phyloP scores from a whole-genome alignment of 495 filamentous ascomycete species.

The Cercophora newfieldiana region DNA sequence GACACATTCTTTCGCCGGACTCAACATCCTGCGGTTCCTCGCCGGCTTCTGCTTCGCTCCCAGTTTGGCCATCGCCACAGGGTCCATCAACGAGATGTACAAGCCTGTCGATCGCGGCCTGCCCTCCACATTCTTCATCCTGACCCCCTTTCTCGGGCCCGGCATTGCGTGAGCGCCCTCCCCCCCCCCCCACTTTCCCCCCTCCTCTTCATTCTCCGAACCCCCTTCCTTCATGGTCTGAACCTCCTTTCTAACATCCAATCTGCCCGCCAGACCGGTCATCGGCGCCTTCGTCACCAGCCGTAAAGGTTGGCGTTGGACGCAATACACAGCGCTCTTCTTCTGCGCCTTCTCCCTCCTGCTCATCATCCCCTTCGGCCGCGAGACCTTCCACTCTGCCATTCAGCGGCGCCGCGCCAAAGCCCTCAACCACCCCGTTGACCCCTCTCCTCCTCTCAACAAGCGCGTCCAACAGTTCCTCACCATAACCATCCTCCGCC shows the following conservation, averaged over 20 bases:
- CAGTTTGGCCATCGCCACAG: constrained; percentile 54
- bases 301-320: constrained; percentile 64
- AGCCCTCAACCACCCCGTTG: constrained; percentile 39
- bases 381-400: constrained; percentile 65
- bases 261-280: constrained; percentile 39
- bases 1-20: constrained; percentile 53
- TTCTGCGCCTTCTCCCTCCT: constrained; percentile 47
- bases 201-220: neutral
- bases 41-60: constrained; percentile 60
- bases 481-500: constrained; percentile 59
- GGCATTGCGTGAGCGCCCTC: constrained; percentile 36
- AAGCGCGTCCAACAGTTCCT: constrained; percentile 50
- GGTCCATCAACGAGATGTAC: constrained; percentile 56
- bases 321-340: constrained; percentile 45
- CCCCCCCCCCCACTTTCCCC: neutral
- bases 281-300: constrained; percentile 63
- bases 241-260: neutral
- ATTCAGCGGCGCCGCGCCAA: constrained; percentile 56
- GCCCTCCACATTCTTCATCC: constrained; percentile 50
- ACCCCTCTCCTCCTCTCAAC: constrained; percentile 33
- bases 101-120: constrained; percentile 44
- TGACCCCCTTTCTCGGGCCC: constrained; percentile 60
- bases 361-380: constrained; percentile 43
- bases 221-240: neutral
- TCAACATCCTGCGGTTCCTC: constrained; percentile 62